A percentile compares a stretch with the other conserved stretches of the same genome.
Conservation (phyloP, 2,329 filamentous ascomycete species). For the Pseudocercospora cruenta region DNA sequence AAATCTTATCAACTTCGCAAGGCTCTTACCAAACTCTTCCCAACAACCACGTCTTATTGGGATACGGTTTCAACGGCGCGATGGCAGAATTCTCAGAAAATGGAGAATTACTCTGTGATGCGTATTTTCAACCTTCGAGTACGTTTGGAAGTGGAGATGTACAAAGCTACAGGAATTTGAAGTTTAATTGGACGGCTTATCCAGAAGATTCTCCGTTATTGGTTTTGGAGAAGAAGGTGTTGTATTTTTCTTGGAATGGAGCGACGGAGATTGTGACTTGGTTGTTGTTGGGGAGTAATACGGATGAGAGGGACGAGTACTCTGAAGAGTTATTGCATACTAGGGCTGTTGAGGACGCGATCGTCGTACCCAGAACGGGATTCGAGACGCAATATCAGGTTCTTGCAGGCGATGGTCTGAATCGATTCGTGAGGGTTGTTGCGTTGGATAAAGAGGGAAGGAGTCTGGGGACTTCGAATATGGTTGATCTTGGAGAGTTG, state of each 20-base stretch:
- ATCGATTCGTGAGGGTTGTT: slow-evolving; percentile 28
- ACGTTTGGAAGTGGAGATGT: slow-evolving; percentile 41
- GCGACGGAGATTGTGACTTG: slow-evolving; percentile 50
- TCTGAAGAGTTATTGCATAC: background rate
- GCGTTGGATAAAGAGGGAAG: slow-evolving; percentile 29
- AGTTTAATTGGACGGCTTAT: slow-evolving; percentile 53
- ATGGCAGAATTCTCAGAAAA: slow-evolving; percentile 47
- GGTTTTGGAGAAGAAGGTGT: slow-evolving; percentile 30
- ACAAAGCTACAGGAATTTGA: slow-evolving; percentile 56
- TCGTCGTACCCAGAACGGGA: slow-evolving; percentile 20
- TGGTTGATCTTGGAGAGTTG: slow-evolving; percentile 21
- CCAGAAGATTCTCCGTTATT: slow-evolving; percentile 33
- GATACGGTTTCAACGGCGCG: slow-evolving; percentile 53
- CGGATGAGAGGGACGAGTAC: slow-evolving; percentile 9
- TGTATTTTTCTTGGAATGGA: slow-evolving; percentile 57
- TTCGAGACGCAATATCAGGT: slow-evolving; percentile 24
- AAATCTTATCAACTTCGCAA: slow-evolving; percentile 53
- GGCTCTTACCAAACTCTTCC: slow-evolving; percentile 58
- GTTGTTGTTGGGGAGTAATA: slow-evolving; percentile 47
- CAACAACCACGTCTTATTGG: slow-evolving; percentile 58
- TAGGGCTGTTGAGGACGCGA: slow-evolving; percentile 16
- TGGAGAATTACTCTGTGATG: slow-evolving; percentile 58
- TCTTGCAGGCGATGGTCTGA: slow-evolving; percentile 3
- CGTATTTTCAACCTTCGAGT: slow-evolving; percentile 54
- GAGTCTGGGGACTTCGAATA: slow-evolving; percentile 18